Evolutionary conservation across 495 filamentous ascomycete genomes (phyloP).

Genomic region (Penicillium roqueforti): DNA sequence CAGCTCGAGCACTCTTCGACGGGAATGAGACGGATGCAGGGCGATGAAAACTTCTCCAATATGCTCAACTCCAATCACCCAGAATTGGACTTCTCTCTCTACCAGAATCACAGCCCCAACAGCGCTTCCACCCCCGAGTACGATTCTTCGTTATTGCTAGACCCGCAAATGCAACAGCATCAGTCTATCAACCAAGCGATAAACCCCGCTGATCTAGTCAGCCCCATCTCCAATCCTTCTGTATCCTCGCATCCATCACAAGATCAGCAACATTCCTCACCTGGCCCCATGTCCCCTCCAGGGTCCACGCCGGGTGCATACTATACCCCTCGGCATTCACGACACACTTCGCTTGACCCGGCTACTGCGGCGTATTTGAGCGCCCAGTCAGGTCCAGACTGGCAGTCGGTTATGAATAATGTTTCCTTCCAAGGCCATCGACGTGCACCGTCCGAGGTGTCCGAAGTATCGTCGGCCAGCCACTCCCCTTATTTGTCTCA

Average conservation of each 20-base stretch:
- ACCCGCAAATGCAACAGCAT: conserved; percentile 42
- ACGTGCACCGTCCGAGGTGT: conserved; percentile 83
- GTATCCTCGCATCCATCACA: conserved; percentile 69
- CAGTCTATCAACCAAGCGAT: conserved; percentile 46
- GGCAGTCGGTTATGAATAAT: conserved; percentile 62
- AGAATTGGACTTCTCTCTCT: conserved; percentile 41
- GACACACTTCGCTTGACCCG: conserved; percentile 77
- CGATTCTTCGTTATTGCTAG: conserved; percentile 41
- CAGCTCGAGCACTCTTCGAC: conserved; percentile 32
- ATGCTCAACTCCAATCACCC: conserved; percentile 34
- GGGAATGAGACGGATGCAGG: conserved; percentile 21
- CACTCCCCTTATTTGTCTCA: conserved; percentile 77
- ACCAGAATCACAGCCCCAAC: conserved; percentile 34
- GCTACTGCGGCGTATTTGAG: conserved; percentile 67
- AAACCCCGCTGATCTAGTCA: conserved; percentile 63
- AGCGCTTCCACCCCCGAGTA: conserved; percentile 31
- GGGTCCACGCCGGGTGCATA: conserved; percentile 50
- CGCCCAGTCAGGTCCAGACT: conserved; percentile 56
- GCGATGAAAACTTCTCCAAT: conserved; percentile 39
- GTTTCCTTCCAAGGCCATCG: conserved; percentile 69
- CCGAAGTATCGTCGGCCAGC: conserved; percentile 78
- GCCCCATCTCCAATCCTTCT: conserved; percentile 65
- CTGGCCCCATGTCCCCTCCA: conserved; percentile 51
- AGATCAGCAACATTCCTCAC: conserved; percentile 48
- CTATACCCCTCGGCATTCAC: conserved; percentile 62